Evolutionary conservation across 306 rosid genomes (phyloP).

Genomic region (Vigna reflexopilosa): DNA sequence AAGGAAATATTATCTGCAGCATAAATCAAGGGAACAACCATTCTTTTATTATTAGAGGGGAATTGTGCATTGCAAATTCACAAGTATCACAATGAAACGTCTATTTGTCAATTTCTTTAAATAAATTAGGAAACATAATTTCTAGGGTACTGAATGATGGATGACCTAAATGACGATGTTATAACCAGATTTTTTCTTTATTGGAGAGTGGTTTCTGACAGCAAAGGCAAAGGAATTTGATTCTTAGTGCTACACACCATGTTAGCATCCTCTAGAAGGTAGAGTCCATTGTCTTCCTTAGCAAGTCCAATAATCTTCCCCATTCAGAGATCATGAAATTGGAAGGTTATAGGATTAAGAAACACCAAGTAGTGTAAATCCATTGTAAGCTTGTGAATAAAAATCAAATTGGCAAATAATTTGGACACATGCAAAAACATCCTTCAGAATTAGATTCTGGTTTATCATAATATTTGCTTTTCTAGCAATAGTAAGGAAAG

Average conservation of each 20-base stretch:
- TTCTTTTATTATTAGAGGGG: no score
- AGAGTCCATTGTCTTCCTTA: not conserved
- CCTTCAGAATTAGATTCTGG: no score
- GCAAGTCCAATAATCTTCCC: slow-evolving; percentile 18
- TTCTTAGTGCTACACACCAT: not conserved
- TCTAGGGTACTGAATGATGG: not conserved
- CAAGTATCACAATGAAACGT: no score
- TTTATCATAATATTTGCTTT: no score
- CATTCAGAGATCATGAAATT: not conserved
- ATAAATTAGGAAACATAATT: not conserved
- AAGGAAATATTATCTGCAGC: no score
- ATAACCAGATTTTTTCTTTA: not conserved
- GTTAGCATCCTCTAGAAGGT: not conserved
- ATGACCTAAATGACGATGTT: not conserved
- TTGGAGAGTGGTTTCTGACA: not conserved
- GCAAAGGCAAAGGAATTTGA: not conserved
- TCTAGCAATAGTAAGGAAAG: no score
- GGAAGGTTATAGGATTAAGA: not conserved
- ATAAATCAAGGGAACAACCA: no score
- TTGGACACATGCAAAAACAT: no score
- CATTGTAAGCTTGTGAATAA: no score
- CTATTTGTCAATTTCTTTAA: no score
- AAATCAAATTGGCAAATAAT: no score
- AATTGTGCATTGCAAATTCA: no score
- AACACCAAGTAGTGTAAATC: not conserved